A percentile compares a stretch with the other conserved stretches of the same genome.
Conservation (phyloP, 495 filamentous ascomycete genomes). For the Penicillium tannophilum region DNA sequence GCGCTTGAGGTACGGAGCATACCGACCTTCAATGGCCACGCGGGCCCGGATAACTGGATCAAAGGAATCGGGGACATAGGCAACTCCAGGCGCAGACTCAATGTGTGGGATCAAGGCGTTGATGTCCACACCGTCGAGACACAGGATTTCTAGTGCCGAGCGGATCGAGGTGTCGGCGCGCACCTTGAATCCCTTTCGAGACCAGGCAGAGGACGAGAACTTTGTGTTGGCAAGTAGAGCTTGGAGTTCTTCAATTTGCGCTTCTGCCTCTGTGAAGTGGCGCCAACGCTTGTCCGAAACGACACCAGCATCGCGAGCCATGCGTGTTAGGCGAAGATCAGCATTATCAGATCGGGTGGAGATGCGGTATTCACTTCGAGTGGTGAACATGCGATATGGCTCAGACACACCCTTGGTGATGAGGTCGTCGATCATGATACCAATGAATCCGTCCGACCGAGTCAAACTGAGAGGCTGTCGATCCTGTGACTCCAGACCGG, state of each 20-base stretch:
- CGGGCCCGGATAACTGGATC: constrained; percentile 60
- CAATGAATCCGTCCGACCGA: constrained; percentile 93
- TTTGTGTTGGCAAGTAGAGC: constrained; percentile 55
- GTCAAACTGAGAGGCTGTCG: constrained; percentile 66
- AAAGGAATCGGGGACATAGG: constrained; percentile 51
- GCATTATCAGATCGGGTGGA: constrained; percentile 90
- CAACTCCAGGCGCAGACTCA: constrained; percentile 39
- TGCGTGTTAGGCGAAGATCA: constrained; percentile 79
- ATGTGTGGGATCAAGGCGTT: constrained; percentile 55
- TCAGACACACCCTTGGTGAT: constrained; percentile 97
- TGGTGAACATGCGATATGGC: constrained; percentile 98
- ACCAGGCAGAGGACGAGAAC: constrained; percentile 64
- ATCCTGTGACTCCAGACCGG: constrained; percentile 73
- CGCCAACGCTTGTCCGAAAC: constrained; percentile 80
- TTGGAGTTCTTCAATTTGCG: constrained; percentile 66
- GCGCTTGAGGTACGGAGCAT: constrained; percentile 78
- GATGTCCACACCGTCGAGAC: constrained; percentile 58
- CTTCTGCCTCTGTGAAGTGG: constrained; percentile 61
- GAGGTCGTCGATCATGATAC: constrained; percentile 98
- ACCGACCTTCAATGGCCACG: constrained; percentile 76
- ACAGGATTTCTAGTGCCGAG: constrained; percentile 75
- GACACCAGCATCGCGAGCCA: constrained; percentile 74
- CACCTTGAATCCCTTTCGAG: constrained; percentile 65
- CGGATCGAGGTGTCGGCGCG: constrained; percentile 60
- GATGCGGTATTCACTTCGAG: constrained; percentile 93